Base-by-base conservation (phyloP, 2,329 filamentous ascomycete genomes). In the Rhynchosporium agropyri region DNA sequence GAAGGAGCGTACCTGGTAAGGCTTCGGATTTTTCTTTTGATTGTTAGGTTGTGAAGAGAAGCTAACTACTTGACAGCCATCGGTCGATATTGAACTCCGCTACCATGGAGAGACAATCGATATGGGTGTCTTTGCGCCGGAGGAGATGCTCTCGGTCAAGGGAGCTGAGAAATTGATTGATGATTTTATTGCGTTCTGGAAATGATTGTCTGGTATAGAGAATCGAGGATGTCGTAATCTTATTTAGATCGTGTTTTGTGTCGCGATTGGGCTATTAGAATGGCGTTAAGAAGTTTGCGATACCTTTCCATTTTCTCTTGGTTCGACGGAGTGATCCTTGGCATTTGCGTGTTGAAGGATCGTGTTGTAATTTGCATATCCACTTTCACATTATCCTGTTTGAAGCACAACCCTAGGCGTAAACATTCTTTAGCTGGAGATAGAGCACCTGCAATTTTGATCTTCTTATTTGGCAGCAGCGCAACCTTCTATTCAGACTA, bases 21-120 rank as follows among this genome's bases (percentile, higher is more conserved):
- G 67, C 38, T 33, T 29, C 9, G 12, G 29, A 20, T 26, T 9
- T 26, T 38, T 12, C 13, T 45, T 26, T 15, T 54, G 43, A 45
- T 45, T 45, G 42, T 45, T 12, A 12, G 40, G 42, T 6, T n/a
- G 50, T 28, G 42, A 43, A 60, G 51, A 43, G 38, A 29, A 36
- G 9, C 53, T 66, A 64, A 66, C 31, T 9, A 10, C n/a, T 28
- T 8, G 48, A 40, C 45, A 75, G 73, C 64, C 71, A 42, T 66
- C 72, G 0, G 58, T 74, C 4, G 73, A 75, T 71, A 60, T 75
- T 31, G 73, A 75, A 48, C 53, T 75, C 0, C 65, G 69, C 50
- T 70, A 72, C 48, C 57, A 66, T 6, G 65, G 59, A 20, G 64
- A 64, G 20, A 59, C 36, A 31, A 33, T 74, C 15, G 72, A 74